phyloP scores from a whole-genome alignment of 164 flowering plant genomes.

The Paratinospora sagittata region DNA sequence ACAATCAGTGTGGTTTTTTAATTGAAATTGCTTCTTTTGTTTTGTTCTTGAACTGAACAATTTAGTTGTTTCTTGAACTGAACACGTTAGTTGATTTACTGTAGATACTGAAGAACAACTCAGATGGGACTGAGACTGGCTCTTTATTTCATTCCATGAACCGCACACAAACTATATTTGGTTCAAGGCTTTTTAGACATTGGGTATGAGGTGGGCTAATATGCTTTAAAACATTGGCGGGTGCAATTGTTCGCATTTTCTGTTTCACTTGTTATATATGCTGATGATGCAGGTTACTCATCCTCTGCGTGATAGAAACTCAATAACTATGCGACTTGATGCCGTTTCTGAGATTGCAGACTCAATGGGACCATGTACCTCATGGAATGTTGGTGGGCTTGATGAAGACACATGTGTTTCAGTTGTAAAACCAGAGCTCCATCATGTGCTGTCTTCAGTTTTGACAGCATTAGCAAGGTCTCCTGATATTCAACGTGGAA shows the following conservation, averaged over 20 bases:
- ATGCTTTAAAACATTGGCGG: neutral
- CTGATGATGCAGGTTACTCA: conserved; percentile 66
- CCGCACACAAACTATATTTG: conserved; percentile 69
- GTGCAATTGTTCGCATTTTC: neutral
- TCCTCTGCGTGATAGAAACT: conserved; percentile 75
- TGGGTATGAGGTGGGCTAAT: conserved; percentile 60
- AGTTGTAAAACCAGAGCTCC: conserved; percentile 28
- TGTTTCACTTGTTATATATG: conserved; percentile 15
- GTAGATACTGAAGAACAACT: conserved; percentile 67
- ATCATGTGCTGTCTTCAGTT: conserved; percentile 54
- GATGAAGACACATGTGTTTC: conserved; percentile 27
- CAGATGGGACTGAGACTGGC: conserved; percentile 75
- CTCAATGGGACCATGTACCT: conserved; percentile 48
- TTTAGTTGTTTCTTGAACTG: too few relatives aligned
- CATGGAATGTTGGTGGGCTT: conserved; percentile 16
- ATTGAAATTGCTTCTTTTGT: neutral
- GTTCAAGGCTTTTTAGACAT: conserved; percentile 87
- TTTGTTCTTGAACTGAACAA: too few relatives aligned
- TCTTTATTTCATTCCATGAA: conserved; percentile 73
- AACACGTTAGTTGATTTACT: neutral
- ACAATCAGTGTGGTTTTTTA: neutral
- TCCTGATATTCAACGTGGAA: conserved; percentile 88
- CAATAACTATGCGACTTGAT: conserved; percentile 84
- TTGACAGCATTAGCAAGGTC: conserved; percentile 57
- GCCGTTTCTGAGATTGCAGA: conserved; percentile 90